These are phyloP conservation scores for Fusarium setosum DNA, from an alignment of 2,329 filamentous ascomycete species.

Conservation along the genomic window DNA sequence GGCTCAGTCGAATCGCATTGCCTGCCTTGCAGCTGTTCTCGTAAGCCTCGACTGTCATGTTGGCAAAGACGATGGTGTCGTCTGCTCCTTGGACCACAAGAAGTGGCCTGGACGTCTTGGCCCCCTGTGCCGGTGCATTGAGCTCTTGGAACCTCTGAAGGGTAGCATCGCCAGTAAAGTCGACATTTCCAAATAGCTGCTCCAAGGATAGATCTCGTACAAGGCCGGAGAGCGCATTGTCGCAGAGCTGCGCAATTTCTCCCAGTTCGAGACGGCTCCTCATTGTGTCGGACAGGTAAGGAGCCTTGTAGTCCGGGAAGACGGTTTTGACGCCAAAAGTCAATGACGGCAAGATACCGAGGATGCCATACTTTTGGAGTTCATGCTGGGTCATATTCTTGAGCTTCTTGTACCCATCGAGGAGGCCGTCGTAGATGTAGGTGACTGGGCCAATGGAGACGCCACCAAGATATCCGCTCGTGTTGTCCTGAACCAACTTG, in stretches of 20 bases:
- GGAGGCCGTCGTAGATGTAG: not conserved
- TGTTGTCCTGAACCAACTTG: not conserved
- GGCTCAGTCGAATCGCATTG: not conserved
- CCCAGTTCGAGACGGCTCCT: not conserved
- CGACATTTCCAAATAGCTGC: not conserved
- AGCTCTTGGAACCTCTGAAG: not conserved
- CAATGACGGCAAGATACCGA: not conserved
- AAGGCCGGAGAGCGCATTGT: not conserved
- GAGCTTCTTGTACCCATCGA: not conserved
- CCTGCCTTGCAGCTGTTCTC: not conserved
- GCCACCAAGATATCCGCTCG: not conserved
- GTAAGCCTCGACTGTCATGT: not conserved
- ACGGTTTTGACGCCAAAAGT: not conserved
- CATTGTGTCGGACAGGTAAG: not conserved
- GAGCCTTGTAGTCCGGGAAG: not conserved
- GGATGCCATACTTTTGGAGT: not conserved
- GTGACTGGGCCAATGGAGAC: not conserved
- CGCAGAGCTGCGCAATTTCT: not conserved
- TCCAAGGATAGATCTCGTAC: not conserved
- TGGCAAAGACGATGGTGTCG: not conserved
- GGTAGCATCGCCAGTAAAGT: not conserved
- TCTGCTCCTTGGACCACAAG: not conserved
- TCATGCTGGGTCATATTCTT: not conserved
- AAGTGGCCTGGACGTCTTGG: not conserved
- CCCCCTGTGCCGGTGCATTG: not conserved